phyloP scores from a whole-genome alignment of 1,139 yeast genomes.

The Scheffersomyces illinoinensis region DNA sequence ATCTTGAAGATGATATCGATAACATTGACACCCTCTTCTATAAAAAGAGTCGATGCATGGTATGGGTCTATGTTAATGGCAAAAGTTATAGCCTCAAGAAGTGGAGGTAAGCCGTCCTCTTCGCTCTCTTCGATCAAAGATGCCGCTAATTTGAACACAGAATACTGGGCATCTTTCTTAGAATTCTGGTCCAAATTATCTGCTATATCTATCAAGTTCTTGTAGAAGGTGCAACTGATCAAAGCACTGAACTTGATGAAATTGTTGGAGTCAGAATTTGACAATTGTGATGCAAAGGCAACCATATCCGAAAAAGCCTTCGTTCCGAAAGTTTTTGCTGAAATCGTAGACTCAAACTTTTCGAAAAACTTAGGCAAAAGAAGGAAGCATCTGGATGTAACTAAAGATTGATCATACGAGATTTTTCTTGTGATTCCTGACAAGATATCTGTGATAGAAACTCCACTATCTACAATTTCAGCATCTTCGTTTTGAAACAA shows the following conservation, averaged over 20 bases:
- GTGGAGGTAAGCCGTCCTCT: conserved; percentile 77
- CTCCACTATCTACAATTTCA: conserved; percentile 17
- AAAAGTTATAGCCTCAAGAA: conserved; percentile 68
- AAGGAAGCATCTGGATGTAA: conserved; percentile 48
- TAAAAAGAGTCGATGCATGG: conserved; percentile 30
- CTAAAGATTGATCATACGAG: conserved; percentile 23
- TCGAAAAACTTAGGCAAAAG: conserved; percentile 58
- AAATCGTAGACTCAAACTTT: conserved; percentile 40
- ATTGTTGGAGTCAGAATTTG: conserved; percentile 18
- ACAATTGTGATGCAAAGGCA: conserved; percentile 22
- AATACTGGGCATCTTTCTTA: conserved; percentile 23
- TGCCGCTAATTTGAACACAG: conserved; percentile 29
- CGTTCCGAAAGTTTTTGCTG: conserved; percentile 37
- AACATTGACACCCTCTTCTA: conserved; percentile 21
- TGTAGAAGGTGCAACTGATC: conserved; percentile 56
- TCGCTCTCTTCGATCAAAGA: conserved; percentile 63
- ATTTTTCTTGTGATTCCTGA: conserved; percentile 20
- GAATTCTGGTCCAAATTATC: conserved; percentile 12
- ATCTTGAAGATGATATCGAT: conserved; percentile 61
- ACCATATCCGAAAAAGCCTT: conserved; percentile 39
- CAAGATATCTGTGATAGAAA: conserved; percentile 24
- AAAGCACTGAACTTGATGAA: conserved; percentile 48
- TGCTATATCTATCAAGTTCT: conserved; percentile 45
- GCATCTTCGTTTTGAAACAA: conserved; percentile 49
- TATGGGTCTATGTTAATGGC: conserved; percentile 49